Base-by-base conservation (phyloP, 129 eudicot species). In the Helianthus tuberosus region DNA sequence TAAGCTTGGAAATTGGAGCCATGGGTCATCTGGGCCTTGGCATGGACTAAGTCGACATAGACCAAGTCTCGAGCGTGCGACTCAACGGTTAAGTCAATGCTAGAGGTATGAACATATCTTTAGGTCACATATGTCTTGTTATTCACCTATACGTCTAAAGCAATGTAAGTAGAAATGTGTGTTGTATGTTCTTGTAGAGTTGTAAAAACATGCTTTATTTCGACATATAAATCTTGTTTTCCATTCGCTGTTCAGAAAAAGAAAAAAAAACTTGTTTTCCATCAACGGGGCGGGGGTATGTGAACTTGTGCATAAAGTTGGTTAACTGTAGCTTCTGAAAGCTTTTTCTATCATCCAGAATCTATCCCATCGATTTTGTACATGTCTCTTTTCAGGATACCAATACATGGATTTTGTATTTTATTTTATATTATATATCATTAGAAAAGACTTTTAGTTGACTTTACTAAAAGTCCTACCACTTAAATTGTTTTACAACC, bases 41-140 rank as follows among this genome's bases (percentile, higher is more conserved):
- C 97, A 89, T 76, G 96, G 99, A 14, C 80, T 91, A 44, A 75
- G 72, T 25, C 83, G 83, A 11, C 91, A 91, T 64, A 70, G 75
- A 76, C 81, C 81, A 25, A 87, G 72, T 65, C 78, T 91, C 57
- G 82, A 85, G 82, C 96, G 97, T 72, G 84, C 87, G 1, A 41
- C 68, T 16, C 84, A 79, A 53, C 89, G 99, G 25, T 79, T 95
- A 59, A 81, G 81, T 62, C 64, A 79, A 62, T 25, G 57, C 53
- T 77, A 39, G 16, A 77, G 69, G 61, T 47, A 46, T 68, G 60
- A 48, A 27, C 66, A 77, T 48, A 8, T 49, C 13, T 68, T 60
- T 61, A 27, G 12, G 36, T 55, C 20, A 14, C 32, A 11, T 43
- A 4, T 39, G 63, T 69, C 43, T 54, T 64, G 66, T 55, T 41